Evolutionary conservation across 495 filamentous ascomycete species (phyloP), one percentile per base, ranked within the genome.

Genomic region (Cenococcum geophilum): DNA sequence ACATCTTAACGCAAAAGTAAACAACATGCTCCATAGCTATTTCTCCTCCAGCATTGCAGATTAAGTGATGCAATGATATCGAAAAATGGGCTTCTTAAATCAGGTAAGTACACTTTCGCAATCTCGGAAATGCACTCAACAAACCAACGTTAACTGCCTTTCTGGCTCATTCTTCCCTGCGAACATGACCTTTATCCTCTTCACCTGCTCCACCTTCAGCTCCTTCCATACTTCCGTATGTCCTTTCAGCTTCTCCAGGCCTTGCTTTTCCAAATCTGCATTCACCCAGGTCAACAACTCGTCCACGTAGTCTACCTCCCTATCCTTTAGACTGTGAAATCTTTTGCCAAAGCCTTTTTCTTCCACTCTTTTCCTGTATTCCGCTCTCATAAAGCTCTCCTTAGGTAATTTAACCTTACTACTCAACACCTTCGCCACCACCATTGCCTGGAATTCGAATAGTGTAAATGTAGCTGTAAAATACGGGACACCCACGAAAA

Each of bases 391-490:
- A 0, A 66, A 71, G 5, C 71, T 70, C 32, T 70, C 36, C 0
- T 71, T 35, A 0, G 85, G 86, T 1, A 89, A 68, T 10, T 65
- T 57, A 0, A 77, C 79, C 37, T 75, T 71, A 0, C 80, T 81
- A 3, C 81, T 72, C 40, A 87, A 77, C 0, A 85, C 79, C 5
- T 80, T 78, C 9, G 83, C 76, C 1, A 81, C 73, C 0, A 77
- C 80, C 54, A 84, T 82, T 2, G 83, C 82, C 60, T 88, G 85
- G 65, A 83, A 84, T 62, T 88, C 85, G 54, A 85, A 86, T 8
- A 86, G 72, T 0, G 83, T 80, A 59, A 87, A 88, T 0, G 83
- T 83, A 0, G 82, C 82, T 0, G 79, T 80, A 49, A 83, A 78
- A 67, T 82, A 83, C 0, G 83, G 79, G 0, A 84, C 75, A 0